Base-by-base conservation (phyloP, 2,329 filamentous ascomycete species). In the Ceratocystis colombiana region DNA sequence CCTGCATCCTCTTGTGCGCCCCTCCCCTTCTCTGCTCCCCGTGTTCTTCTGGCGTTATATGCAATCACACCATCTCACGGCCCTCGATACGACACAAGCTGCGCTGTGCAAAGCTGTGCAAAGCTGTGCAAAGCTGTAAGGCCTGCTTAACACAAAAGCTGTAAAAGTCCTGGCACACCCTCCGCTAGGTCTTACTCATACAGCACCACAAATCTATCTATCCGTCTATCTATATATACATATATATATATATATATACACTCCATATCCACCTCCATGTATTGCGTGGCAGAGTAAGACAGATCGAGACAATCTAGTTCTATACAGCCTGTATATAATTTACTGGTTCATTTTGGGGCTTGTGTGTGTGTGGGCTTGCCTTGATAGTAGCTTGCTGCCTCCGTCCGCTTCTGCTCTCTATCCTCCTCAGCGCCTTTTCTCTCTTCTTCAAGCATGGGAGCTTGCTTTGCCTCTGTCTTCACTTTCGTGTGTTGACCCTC, bases 401-500 rank as follows among this genome's bases (percentile, higher is more conserved):
- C 8, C 30, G 33, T 37, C 33, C 10, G 33, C 53, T 6, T 7
- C 15, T 28, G 53, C 53, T 28, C 10, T 30, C 22, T 22, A 7
- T n/a, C 46, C 7, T 22, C 15, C 53, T 30, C 53, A 4, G 17
- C 53, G 8, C 7, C 53, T 17, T 62, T 44, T 30, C 7, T 6
- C 28, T 44, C 33, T 62, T 28, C 61, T 45, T 62, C 41, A 28
- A 45, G 61, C 61, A 62, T 62, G 61, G 45, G 22, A 45, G 33
- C 41, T 46, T 45, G 61, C 30, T 28, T 62, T 46, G 61, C 22
- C 41, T n/a, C 41, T 46, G 61, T 62, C 61, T 62, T 62, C 61
- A 62, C 61, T 62, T 10, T 25, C 15, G 45, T 46, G 61, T 62
- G 61, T 62, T 62, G 61, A 62, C 61, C 61, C 12, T 62, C 28